These are phyloP conservation scores for Geoglossum cookeanum DNA, from an alignment of 2,329 filamentous ascomycete genomes.

Conservation along the genomic window DNA sequence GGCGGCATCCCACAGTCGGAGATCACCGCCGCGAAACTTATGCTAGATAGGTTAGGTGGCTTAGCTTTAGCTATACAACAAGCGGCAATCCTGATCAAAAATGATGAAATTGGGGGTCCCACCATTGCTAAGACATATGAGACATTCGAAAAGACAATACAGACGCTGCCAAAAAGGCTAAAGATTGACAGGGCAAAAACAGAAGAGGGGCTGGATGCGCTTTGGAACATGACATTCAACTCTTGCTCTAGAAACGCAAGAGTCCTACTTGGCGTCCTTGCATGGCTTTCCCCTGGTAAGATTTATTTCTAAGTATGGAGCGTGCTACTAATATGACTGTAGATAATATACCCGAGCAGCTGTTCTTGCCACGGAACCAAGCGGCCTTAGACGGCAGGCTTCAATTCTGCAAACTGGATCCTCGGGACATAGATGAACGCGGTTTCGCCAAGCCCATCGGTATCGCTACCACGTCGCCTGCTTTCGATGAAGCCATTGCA, in stretches of 20 bases:
- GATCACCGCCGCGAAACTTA: neutral
- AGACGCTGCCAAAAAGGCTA: neutral
- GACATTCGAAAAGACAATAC: neutral
- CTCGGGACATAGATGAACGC: conserved; percentile 6
- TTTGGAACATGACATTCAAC: neutral
- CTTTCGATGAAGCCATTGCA: conserved; percentile 6
- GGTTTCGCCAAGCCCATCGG: conserved; percentile 6
- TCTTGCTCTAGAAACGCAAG: neutral
- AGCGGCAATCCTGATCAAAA: conserved; percentile 6
- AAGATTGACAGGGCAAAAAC: neutral
- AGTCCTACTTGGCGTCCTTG: neutral
- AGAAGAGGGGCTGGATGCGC: neutral
- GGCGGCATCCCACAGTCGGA: neutral
- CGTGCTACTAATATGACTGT: neutral
- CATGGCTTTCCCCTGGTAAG: neutral
- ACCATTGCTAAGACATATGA: conserved; percentile 1
- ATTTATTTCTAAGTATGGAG: neutral
- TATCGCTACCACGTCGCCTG: neutral
- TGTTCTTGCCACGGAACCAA: conserved; percentile 11
- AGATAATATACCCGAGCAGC: conserved; percentile 10
- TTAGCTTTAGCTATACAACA: neutral
- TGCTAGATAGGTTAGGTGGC: neutral
- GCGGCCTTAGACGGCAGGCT: conserved; percentile 9
- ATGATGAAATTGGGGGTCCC: conserved; percentile 7
- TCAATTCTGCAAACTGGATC: conserved; percentile 10